phyloP scores from a whole-genome alignment of 2,329 filamentous ascomycete species.

The Scopulariopsis brevicaulis region DNA sequence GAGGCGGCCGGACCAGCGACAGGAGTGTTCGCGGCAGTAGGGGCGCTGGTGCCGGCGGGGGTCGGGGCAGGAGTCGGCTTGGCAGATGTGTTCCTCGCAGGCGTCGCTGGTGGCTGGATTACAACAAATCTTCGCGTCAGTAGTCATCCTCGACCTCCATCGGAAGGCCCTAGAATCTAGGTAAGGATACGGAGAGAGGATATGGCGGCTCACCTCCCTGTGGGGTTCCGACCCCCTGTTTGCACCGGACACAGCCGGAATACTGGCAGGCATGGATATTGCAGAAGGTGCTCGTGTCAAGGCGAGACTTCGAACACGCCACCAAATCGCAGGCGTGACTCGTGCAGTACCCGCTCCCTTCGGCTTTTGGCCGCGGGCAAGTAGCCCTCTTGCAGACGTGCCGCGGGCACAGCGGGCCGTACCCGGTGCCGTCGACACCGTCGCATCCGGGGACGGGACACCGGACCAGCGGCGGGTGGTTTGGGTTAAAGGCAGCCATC shows the following conservation, averaged over 20 bases:
- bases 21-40: slow-evolving; percentile 3
- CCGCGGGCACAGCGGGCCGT: not conserved
- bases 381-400: slow-evolving; percentile 1
- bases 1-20: slow-evolving; percentile 3
- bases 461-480: not conserved
- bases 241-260: not conserved
- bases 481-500: not conserved
- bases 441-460: not conserved
- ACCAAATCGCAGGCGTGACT: slow-evolving; percentile 2
- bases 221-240: not conserved
- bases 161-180: not conserved
- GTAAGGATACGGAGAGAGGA: not conserved
- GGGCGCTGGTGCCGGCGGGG: slow-evolving; percentile 1
- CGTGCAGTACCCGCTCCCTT: slow-evolving; percentile 2
- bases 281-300: slow-evolving; percentile 4
- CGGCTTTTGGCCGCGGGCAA: not conserved
- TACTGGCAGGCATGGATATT: slow-evolving; percentile 3
- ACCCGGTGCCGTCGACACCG: not conserved
- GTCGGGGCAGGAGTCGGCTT: not conserved
- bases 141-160: not conserved
- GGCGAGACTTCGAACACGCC: slow-evolving; percentile 2
- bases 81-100: slow-evolving; percentile 4
- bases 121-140: not conserved
- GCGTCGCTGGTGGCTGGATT: not conserved
- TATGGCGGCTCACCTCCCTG: not conserved